Evolutionary conservation across 371 early-diverging fungal species (phyloP), one percentile per base, ranked within the genome.

Genomic region (Phascolomyces articulosus): DNA sequence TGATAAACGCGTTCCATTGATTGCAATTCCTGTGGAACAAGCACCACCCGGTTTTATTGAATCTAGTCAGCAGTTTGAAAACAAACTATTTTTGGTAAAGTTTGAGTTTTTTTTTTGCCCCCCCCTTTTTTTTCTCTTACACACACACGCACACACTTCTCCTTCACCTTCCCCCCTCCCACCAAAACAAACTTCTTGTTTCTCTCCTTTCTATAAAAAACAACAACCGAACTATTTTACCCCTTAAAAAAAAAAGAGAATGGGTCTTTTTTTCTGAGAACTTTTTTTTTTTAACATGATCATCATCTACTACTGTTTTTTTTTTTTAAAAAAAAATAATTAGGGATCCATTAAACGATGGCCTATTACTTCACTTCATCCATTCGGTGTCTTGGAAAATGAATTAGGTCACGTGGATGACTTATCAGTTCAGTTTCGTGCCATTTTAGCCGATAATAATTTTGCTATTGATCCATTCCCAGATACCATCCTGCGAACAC

Each of bases 1-100:
- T 3, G 94, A 94, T 70, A 85, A 86, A 60, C 87, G 93, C 6
- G 85, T 91, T 2, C 95, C 95, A 3, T 78, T 88, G 58, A 87
- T 95, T 65, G 83, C 88, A 20, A 88, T 95, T 40, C 89, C 91
- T 1, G 75, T 83, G 26, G 87, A 87, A 60, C 79, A 91, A 63
- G 91, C 88, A 0, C 89, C 91, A 9, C 56, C 58, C 15, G 89
- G 91, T 27, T 89, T 90, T 60, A 72, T 92, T 24, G 82, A 88
- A 38, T 77, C 84, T 34, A 88, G 86, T 49, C 66, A 83, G 18
- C 66, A 72, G 3, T 91, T 83, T 72, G 75, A 71, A 20, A 84
- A 82, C 40, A 70, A 74, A 27, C 72, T 88, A 21, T 86, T 86
- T 75, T 78, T 86, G 60, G 79, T 80, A 72, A 70, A 70, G 23